A percentile compares a stretch with the other conserved stretches of the same genome.
Evolutionary conservation across 345 rosid species (phyloP).

Genomic region (Carallia pectinifolia): DNA sequence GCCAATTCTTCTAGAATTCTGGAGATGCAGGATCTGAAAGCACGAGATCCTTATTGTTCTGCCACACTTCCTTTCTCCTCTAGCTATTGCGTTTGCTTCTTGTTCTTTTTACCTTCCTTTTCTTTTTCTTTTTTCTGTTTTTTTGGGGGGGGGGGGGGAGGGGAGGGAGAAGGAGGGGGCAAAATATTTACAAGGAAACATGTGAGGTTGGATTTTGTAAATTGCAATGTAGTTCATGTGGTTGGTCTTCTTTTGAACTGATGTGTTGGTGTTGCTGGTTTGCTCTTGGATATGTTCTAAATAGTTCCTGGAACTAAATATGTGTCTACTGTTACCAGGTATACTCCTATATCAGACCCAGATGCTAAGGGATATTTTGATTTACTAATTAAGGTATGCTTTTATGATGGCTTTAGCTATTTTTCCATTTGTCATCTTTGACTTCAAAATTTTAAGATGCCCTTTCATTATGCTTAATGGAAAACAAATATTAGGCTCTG

Average conservation of each 20-base stretch:
- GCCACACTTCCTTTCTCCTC: too few relatives aligned
- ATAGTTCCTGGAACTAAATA: background rate
- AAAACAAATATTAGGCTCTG: background rate
- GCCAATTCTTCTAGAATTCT: too few relatives aligned
- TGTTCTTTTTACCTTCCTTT: too few relatives aligned
- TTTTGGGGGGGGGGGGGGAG: too few relatives aligned
- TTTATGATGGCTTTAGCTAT: background rate
- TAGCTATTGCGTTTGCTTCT: too few relatives aligned
- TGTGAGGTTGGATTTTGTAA: too few relatives aligned
- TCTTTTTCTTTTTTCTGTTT: too few relatives aligned
- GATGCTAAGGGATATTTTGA: constrained; percentile 87
- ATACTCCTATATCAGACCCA: constrained; percentile 93
- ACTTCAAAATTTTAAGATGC: constrained; percentile 6
- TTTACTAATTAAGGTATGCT: constrained; percentile 78
- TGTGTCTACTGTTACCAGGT: constrained; percentile 42
- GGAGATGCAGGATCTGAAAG: too few relatives aligned
- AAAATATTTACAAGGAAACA: too few relatives aligned
- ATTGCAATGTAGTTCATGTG: too few relatives aligned
- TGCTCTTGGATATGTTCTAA: background rate
- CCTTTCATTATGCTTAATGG: background rate
- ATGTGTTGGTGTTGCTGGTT: constrained; percentile 5
- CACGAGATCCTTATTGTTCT: too few relatives aligned
- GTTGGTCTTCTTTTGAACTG: background rate
- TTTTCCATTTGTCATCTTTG: background rate
- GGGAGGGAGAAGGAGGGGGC: too few relatives aligned